A percentile compares a stretch with the other conserved stretches of the same genome.
These are phyloP conservation scores for Tylopilus orsonianus DNA, from an alignment of 1,284 basidiomycete species.

Conservation along the genomic window DNA sequence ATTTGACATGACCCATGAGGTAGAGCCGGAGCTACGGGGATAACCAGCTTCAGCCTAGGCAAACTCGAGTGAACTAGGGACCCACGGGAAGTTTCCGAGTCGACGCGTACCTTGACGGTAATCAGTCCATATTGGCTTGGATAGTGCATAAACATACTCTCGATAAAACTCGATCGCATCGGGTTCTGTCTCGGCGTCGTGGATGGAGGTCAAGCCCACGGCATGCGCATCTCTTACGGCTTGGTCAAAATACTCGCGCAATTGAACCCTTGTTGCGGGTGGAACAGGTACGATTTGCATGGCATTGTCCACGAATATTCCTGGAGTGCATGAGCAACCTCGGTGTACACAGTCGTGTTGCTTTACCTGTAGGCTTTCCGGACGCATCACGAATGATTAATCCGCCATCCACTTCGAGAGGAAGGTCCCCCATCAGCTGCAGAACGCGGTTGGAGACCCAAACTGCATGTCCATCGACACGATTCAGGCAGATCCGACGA, in stretches of 20 bases:
- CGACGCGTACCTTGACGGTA: conserved; percentile 51
- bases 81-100: conserved; percentile 63
- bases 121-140: not conserved
- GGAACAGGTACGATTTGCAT: conserved; percentile 70
- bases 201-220: conserved; percentile 79
- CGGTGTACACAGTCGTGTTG: not conserved
- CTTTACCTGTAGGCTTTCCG: conserved; percentile 72
- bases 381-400: conserved; percentile 63
- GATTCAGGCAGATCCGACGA: conserved; percentile 65
- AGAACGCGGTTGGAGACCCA: conserved; percentile 81
- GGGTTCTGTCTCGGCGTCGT: conserved; percentile 69
- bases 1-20: conserved; percentile 66
- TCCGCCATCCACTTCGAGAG: conserved; percentile 69
- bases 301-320: conserved; percentile 73
- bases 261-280: conserved; percentile 56
- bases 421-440: conserved; percentile 55
- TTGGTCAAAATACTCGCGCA: conserved; percentile 59
- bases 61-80: conserved; percentile 1
- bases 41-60: not conserved
- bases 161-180: conserved; percentile 65
- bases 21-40: conserved; percentile 66
- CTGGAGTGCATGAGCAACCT: conserved; percentile 33
- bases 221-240: conserved; percentile 68
- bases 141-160: conserved; percentile 42
- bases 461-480: conserved; percentile 81